Percentiles rank a stretch among this genome's conserved stretches.
phyloP scores from a whole-genome alignment of 179 eudicot species.

The Amaranthus tricolor region DNA sequence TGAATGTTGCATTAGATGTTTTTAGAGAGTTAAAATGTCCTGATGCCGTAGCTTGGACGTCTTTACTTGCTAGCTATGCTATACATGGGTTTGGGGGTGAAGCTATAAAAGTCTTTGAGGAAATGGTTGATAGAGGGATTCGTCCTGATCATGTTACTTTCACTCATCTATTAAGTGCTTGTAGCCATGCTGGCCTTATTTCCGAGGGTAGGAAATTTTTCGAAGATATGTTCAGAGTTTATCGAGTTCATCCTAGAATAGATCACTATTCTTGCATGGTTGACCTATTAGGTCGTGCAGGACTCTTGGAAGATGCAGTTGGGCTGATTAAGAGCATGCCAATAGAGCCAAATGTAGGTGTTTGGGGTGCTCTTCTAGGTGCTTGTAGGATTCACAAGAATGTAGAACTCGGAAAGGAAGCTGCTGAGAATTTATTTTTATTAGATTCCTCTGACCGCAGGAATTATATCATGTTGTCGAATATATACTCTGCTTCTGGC shows the following conservation, averaged over 20 bases:
- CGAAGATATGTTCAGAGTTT: slow-evolving; percentile 32
- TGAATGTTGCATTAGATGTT: slow-evolving; percentile 28
- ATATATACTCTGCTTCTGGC: slow-evolving; percentile 41
- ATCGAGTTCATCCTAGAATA: slow-evolving; percentile 36
- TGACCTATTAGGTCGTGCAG: slow-evolving; percentile 48
- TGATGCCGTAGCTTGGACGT: slow-evolving; percentile 46
- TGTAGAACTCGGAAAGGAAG: slow-evolving; percentile 41
- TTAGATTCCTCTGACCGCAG: slow-evolving; percentile 35
- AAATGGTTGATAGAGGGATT: slow-evolving; percentile 30
- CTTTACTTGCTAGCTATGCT: slow-evolving; percentile 47
- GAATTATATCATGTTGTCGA: slow-evolving; percentile 39
- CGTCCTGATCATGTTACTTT: slow-evolving; percentile 44
- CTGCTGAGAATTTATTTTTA: slow-evolving; percentile 35
- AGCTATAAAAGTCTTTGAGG: slow-evolving; percentile 33
- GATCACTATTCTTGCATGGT: slow-evolving; percentile 54
- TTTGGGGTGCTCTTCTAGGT: slow-evolving; percentile 53
- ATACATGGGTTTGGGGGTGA: slow-evolving; percentile 40
- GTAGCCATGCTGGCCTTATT: slow-evolving; percentile 49
- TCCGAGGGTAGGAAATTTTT: slow-evolving; percentile 37
- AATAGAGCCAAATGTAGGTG: slow-evolving; percentile 43
- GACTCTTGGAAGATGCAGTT: slow-evolving; percentile 36
- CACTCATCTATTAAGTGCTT: slow-evolving; percentile 45
- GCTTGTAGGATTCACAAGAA: slow-evolving; percentile 43
- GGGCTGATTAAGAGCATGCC: slow-evolving; percentile 40
- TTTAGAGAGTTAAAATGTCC: slow-evolving; percentile 32